Base-by-base conservation (phyloP, 768 basidiomycete species). In the Leccinum pellstonianum region DNA sequence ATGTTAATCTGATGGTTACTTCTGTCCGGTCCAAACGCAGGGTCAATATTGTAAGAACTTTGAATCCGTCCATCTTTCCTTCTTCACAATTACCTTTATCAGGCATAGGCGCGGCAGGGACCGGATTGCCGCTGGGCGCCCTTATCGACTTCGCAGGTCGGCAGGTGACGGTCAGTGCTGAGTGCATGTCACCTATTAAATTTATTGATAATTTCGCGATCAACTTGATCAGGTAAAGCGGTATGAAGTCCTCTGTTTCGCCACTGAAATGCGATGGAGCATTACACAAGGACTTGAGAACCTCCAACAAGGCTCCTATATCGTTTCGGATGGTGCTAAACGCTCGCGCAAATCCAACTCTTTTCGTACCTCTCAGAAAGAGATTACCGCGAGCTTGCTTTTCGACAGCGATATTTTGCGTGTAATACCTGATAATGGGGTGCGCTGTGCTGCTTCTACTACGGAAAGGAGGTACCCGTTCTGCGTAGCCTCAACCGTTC, bases 201-300 rank as follows among this genome's bases (percentile, higher is more conserved):
- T 49, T 49, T 37, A 19, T 43, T 35, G 17, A 23, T 46, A 14
- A 1, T 47, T n/a, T 46, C 41, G 41, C 52, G 35, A 51, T 37
- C 23, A 33, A 37, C 14, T 54, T n/a, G 37, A 15, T 31, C 33
- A 71, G 70, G 65, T 67, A 21, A 67, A 64, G 31, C 63, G 49
- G 2, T 71, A 73, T 57, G 71, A 73, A 50, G 64, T 71, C 37
- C 70, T 71, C 47, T 73, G 70, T 50, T 73, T 71, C 19, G 71
- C 72, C 1, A 55, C 29, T 4, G 51, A 56, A 47, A 69, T 71
- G 70, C 62, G 67, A 56, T 71, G 70, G 71, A 56, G 21, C 4
- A 50, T 71, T 11, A 31, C 41, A 4, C 38, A 55, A 43, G 57
- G 49, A n/a, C 53, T 5, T 5, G 53, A 60, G 33, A 1, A 10